phyloP scores from a whole-genome alignment of 2,329 filamentous ascomycete genomes.

The Fusarium bulbicola region DNA sequence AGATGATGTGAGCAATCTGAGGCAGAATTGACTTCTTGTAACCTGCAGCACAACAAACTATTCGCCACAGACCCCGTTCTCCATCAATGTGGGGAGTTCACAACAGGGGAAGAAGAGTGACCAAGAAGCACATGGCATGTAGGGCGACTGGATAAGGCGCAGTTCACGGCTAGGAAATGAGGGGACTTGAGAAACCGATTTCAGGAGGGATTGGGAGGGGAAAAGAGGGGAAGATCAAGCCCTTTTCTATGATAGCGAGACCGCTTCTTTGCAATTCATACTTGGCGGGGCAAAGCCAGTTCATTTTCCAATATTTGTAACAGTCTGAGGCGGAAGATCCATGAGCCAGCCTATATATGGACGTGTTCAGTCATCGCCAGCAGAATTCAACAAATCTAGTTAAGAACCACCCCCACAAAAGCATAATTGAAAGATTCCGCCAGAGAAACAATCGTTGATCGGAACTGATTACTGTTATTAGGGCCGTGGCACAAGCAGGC shows the following conservation, averaged over 20 bases:
- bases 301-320: background rate
- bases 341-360: background rate
- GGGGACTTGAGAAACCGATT: constrained; percentile 11
- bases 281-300: background rate
- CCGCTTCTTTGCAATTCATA: background rate
- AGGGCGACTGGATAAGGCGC: constrained; percentile 25
- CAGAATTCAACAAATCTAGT: background rate
- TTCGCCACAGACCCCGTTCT: constrained; percentile 33
- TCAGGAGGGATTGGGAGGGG: constrained; percentile 14
- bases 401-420: background rate
- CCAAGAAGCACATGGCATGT: constrained; percentile 19
- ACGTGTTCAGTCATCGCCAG: background rate
- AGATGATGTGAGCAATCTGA: background rate
- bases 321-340: background rate
- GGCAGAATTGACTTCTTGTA: constrained; percentile 6
- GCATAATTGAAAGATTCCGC: background rate
- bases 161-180: constrained; percentile 18
- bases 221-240: constrained; percentile 15
- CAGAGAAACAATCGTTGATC: background rate
- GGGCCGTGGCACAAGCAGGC: constrained; percentile 36
- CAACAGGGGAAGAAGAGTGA: constrained; percentile 22
- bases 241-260: constrained; percentile 1
- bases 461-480: constrained; percentile 10
- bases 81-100: constrained; percentile 34
- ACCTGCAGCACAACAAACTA: constrained; percentile 8